These are phyloP conservation scores for Amanita exitialis DNA, from an alignment of 768 basidiomycete species.

Conservation along the genomic window DNA sequence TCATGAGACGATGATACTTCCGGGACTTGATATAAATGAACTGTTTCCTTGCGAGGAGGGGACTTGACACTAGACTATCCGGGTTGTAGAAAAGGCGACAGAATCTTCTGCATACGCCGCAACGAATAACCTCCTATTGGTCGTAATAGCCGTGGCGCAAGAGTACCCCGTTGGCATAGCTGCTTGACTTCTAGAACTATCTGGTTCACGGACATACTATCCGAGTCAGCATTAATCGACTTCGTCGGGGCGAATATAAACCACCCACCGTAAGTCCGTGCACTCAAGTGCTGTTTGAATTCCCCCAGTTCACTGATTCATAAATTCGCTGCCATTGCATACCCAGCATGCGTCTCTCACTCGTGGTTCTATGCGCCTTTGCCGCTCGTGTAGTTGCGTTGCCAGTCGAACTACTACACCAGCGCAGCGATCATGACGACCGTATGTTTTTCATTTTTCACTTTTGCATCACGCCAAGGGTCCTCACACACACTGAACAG, in stretches of 20 bases:
- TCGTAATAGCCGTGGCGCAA: not conserved
- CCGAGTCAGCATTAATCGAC: no score
- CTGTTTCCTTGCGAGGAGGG: no score
- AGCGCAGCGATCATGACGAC: not conserved
- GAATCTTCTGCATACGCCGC: not conserved
- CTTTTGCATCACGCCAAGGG: not conserved
- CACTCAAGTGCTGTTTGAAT: no score
- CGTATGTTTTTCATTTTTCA: not conserved
- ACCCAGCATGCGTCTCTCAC: not conserved
- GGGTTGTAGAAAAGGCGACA: no score
- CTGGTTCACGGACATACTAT: no score
- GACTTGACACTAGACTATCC: no score
- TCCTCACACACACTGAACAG: not conserved
- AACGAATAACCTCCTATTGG: not conserved
- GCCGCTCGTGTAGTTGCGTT: not conserved
- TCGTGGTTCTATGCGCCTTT: not conserved
- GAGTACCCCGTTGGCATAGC: not conserved
- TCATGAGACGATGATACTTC: no score
- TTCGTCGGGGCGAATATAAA: no score
- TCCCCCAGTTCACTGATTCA: no score
- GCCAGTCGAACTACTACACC: not conserved
- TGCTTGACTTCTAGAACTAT: not conserved
- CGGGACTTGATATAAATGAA: no score
- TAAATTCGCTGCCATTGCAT: no score
- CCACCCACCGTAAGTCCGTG: no score